phyloP scores from a whole-genome alignment of 495 filamentous ascomycete species.

The Podospora pseudoanserina region DNA sequence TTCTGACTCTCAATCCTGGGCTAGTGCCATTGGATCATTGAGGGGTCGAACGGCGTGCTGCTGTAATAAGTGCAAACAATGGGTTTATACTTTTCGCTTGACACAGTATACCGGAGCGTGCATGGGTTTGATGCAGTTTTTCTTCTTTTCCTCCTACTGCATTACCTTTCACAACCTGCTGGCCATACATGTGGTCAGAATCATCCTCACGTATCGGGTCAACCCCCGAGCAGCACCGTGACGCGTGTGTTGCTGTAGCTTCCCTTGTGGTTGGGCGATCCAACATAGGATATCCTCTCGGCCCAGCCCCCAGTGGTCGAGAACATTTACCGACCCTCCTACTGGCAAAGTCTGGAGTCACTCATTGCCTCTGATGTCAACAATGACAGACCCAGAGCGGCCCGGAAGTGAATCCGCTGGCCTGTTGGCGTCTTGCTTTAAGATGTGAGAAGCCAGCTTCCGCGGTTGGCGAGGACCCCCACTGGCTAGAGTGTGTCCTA shows the following conservation, averaged over 20 bases:
- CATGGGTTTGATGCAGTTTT: not conserved
- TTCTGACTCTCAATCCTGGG: not conserved
- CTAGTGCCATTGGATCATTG: not conserved
- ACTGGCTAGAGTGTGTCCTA: not conserved
- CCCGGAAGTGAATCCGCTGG: not conserved
- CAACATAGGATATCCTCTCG: not conserved
- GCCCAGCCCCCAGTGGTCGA: no score
- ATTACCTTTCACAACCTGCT: not conserved
- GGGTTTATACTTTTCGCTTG: not conserved
- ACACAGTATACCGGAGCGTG: not conserved
- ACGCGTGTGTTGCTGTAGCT: not conserved
- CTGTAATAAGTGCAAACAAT: not conserved
- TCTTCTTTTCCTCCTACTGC: not conserved
- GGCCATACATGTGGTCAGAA: not conserved
- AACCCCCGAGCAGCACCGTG: not conserved
- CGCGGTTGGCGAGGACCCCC: conserved; percentile 1
- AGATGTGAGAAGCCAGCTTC: not conserved
- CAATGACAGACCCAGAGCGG: not conserved
- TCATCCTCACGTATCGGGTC: not conserved
- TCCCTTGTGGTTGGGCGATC: not conserved
- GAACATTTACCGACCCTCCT: no score
- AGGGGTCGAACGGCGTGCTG: not conserved
- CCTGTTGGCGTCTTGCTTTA: not conserved
- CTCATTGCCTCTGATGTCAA: not conserved
- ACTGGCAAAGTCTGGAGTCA: no score